These are phyloP conservation scores for Candida corydali DNA, from an alignment of 805 yeast genomes.

Conservation along the genomic window DNA sequence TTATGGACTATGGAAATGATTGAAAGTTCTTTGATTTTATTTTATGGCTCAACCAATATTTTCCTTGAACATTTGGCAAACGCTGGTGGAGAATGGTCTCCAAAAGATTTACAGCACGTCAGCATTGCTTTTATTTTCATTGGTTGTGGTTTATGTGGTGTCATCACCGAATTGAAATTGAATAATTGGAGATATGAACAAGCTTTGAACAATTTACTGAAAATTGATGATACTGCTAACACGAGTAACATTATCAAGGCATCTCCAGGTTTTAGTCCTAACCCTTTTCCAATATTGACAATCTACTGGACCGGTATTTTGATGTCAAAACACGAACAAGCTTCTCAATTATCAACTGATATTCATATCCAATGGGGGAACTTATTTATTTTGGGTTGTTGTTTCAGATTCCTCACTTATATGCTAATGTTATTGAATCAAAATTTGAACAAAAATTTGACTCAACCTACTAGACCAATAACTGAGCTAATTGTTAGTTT, in stretches of 20 bases:
- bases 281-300: conserved; percentile 91
- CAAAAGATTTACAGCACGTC: conserved; percentile 43
- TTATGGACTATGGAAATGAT: conserved; percentile 79
- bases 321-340: conserved; percentile 94
- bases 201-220: conserved; percentile 17
- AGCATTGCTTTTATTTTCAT: conserved; percentile 47
- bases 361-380: conserved; percentile 94
- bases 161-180: conserved; percentile 68
- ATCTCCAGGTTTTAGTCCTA: conserved; percentile 79
- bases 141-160: conserved; percentile 91
- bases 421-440: conserved; percentile 46
- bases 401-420: conserved; percentile 66
- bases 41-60: conserved; percentile 86
- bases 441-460: conserved; percentile 27
- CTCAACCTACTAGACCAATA: conserved; percentile 57
- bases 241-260: conserved; percentile 21
- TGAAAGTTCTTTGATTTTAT: conserved; percentile 74
- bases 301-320: conserved; percentile 95
- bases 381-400: conserved; percentile 75
- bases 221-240: background rate
- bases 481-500: conserved; percentile 81
- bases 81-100: conserved; percentile 78
- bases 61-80: conserved; percentile 77
- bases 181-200: conserved; percentile 52
- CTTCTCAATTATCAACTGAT: conserved; percentile 68